A percentile compares a stretch with the other conserved stretches of the same genome.
Conservation (phyloP, 257 asterid species). For the Solanum dulcamara region DNA sequence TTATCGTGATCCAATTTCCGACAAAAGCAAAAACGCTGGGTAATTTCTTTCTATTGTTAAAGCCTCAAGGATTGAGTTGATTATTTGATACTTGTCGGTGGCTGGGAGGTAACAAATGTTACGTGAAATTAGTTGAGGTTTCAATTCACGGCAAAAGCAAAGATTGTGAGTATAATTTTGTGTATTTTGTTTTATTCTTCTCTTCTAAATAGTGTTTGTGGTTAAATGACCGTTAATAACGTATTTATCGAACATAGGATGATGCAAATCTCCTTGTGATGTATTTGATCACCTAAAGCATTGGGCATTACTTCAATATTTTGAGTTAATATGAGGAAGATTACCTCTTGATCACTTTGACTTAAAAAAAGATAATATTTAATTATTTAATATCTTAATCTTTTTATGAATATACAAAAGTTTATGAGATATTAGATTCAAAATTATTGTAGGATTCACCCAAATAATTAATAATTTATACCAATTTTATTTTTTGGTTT, state of each 20-base stretch:
- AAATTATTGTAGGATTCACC: no score
- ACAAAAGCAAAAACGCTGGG: no score
- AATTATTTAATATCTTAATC: no score
- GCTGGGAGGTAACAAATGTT: background rate
- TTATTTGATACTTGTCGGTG: background rate
- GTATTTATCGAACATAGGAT: no score
- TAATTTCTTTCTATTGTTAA: no score
- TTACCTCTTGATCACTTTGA: background rate
- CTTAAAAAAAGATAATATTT: no score
- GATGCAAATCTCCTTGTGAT: no score
- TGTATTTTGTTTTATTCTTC: background rate
- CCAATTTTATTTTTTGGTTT: no score
- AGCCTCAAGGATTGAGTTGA: background rate
- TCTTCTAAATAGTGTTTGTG: background rate
- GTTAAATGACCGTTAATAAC: background rate
- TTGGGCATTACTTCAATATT: background rate
- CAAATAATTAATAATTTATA: background rate
- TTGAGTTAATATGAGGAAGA: background rate
- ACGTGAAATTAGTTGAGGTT: background rate
- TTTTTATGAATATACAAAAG: no score
- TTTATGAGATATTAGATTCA: background rate
- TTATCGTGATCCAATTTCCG: no score
- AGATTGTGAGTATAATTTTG: background rate
- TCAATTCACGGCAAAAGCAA: background rate
- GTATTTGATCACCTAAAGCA: background rate